phyloP scores from a whole-genome alignment of 2,329 filamentous ascomycete species.

The Colletotrichum sp. region DNA sequence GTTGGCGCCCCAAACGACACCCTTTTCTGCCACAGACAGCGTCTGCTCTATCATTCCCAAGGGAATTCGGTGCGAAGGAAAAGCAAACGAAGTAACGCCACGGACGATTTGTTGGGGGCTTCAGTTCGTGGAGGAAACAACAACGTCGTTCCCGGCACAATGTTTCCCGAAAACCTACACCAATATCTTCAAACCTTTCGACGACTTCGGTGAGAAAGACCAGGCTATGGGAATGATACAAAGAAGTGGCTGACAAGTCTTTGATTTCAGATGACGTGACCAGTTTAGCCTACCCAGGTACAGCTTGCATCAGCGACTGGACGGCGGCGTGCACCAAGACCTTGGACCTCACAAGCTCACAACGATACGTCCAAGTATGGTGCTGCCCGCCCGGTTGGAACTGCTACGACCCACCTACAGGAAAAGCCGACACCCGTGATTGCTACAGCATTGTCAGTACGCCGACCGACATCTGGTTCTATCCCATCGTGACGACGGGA shows the following conservation, averaged over 20 bases:
- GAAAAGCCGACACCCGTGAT: neutral
- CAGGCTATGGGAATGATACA: neutral
- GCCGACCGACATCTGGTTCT: constrained; percentile 1
- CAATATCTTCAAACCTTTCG: neutral
- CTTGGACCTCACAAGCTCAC: neutral
- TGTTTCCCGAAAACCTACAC: neutral
- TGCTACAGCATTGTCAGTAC: neutral
- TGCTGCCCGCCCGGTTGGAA: neutral
- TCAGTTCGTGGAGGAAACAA: neutral
- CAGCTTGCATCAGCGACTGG: neutral
- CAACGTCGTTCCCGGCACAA: neutral
- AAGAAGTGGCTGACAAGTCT: neutral
- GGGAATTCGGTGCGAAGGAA: neutral
- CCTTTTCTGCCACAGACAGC: neutral
- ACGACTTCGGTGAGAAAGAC: neutral
- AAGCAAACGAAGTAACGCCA: neutral
- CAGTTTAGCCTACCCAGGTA: neutral
- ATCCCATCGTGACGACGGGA: neutral
- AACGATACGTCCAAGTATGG: neutral
- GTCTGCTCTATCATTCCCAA: neutral
- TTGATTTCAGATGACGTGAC: neutral
- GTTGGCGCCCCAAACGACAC: neutral
- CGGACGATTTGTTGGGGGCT: neutral
- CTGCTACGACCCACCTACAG: neutral
- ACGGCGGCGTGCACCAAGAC: neutral